These are phyloP conservation scores for Suzukiozyma palmioleophila DNA, from an alignment of 1,139 yeast species.

Conservation along the genomic window DNA sequence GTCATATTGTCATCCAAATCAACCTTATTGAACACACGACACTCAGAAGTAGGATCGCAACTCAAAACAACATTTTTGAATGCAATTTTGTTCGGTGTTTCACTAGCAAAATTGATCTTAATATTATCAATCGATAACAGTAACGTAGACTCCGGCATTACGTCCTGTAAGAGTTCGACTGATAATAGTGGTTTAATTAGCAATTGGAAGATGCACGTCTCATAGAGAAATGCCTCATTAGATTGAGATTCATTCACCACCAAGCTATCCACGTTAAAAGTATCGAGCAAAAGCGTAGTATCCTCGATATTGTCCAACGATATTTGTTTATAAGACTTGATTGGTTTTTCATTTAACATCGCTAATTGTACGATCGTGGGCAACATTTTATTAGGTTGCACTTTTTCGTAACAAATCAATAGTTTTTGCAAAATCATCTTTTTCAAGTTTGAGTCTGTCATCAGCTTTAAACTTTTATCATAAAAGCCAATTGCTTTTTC, in stretches of 20 bases:
- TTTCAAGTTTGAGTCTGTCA: neutral
- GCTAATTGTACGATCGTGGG: neutral
- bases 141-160: constrained; percentile 9
- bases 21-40: neutral
- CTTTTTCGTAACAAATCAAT: constrained; percentile 19
- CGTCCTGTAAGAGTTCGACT: constrained; percentile 8
- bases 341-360: neutral
- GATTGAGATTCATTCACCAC: constrained; percentile 10
- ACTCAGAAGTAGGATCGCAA: constrained; percentile 1
- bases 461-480: constrained; percentile 10
- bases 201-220: constrained; percentile 18
- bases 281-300: constrained; percentile 8
- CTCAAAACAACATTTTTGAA: constrained; percentile 7
- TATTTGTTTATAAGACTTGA: neutral
- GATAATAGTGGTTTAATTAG: constrained; percentile 11
- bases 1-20: constrained; percentile 8
- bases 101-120: constrained; percentile 4
- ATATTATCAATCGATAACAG: constrained; percentile 4
- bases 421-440: constrained; percentile 20
- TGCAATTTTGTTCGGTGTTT: constrained; percentile 8
- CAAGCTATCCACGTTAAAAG: constrained; percentile 13
- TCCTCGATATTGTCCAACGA: constrained; percentile 1
- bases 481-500: constrained; percentile 38
- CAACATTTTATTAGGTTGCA: neutral
- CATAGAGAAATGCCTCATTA: constrained; percentile 15